These are phyloP conservation scores for Pythium insidiosum DNA, from an alignment of 352 stramenopile species.

Conservation along the genomic window DNA sequence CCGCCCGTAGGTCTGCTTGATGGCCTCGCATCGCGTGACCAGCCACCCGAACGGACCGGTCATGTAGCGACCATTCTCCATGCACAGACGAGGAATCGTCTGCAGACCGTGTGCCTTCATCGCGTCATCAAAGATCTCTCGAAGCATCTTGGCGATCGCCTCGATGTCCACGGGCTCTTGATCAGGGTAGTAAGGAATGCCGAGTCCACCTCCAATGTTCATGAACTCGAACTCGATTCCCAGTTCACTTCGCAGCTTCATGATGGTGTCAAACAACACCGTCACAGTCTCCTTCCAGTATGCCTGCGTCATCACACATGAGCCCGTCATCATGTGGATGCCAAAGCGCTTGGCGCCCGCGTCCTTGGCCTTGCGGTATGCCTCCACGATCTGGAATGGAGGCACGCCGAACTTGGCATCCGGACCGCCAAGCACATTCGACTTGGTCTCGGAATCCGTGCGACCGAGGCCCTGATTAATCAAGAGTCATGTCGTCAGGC, in stretches of 20 bases:
- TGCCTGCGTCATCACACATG: slow-evolving; percentile 82
- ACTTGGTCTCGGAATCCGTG: slow-evolving; percentile 86
- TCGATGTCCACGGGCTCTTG: slow-evolving; percentile 60
- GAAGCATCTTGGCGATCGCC: slow-evolving; percentile 66
- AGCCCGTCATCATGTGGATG: slow-evolving; percentile 91
- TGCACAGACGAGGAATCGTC: slow-evolving; percentile 62
- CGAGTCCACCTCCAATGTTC: slow-evolving; percentile 86
- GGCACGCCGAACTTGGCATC: slow-evolving; percentile 87
- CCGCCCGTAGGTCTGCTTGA: slow-evolving; percentile 78
- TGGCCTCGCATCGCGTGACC: slow-evolving; percentile 75
- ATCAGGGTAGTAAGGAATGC: slow-evolving; percentile 81
- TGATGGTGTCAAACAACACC: slow-evolving; percentile 77
- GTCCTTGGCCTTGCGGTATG: slow-evolving; percentile 75
- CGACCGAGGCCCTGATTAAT: slow-evolving; percentile 78
- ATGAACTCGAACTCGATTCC: slow-evolving; percentile 88
- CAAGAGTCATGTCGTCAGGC: too few species aligned
- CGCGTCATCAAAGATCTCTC: slow-evolving; percentile 64
- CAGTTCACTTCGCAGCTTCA: slow-evolving; percentile 67
- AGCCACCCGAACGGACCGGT: slow-evolving; percentile 85
- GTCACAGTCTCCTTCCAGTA: slow-evolving; percentile 88
- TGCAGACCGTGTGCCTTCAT: slow-evolving; percentile 59
- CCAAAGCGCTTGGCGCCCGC: slow-evolving; percentile 79
- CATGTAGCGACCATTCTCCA: slow-evolving; percentile 89
- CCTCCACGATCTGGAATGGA: slow-evolving; percentile 84
- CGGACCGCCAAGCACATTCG: slow-evolving; percentile 81